These are phyloP conservation scores for Coffea humblotiana DNA, from an alignment of 305 asterid species.

Conservation along the genomic window DNA sequence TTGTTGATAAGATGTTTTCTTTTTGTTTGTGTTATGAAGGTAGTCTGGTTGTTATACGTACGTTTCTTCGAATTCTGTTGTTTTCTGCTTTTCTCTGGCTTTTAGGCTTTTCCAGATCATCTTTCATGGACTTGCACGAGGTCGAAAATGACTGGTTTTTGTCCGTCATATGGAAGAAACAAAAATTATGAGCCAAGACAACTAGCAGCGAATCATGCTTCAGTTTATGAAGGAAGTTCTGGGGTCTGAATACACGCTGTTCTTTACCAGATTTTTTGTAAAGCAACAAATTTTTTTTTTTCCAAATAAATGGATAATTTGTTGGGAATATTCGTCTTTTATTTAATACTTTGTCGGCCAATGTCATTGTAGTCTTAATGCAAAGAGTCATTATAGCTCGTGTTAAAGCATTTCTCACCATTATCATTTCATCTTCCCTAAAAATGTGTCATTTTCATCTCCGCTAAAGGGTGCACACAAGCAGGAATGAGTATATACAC, in stretches of 20 bases:
- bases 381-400: too few relatives aligned
- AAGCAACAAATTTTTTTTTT: too few relatives aligned
- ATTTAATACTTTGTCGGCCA: too few relatives aligned
- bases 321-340: too few relatives aligned
- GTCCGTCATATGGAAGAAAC: neutral
- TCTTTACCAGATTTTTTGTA: neutral
- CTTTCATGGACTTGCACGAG: too few relatives aligned
- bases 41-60: neutral
- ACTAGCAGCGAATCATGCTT: neutral
- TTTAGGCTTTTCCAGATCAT: neutral
- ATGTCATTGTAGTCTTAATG: too few relatives aligned
- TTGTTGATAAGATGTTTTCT: constrained; percentile 1
- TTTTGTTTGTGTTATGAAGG: neutral
- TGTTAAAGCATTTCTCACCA: too few relatives aligned
- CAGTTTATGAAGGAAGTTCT: neutral
- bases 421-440: too few relatives aligned
- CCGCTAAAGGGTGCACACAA: too few relatives aligned
- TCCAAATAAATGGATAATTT: too few relatives aligned
- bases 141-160: constrained; percentile 3
- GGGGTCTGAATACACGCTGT: neutral
- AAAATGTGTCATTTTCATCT: too few relatives aligned
- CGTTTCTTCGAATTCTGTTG: neutral
- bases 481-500: too few relatives aligned
- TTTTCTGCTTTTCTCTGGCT: neutral
- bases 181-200: neutral